A percentile compares a stretch with the other conserved stretches of the same genome.
Conservation (phyloP, 176 grass and related monocot genomes). For the Otatea glauca region DNA sequence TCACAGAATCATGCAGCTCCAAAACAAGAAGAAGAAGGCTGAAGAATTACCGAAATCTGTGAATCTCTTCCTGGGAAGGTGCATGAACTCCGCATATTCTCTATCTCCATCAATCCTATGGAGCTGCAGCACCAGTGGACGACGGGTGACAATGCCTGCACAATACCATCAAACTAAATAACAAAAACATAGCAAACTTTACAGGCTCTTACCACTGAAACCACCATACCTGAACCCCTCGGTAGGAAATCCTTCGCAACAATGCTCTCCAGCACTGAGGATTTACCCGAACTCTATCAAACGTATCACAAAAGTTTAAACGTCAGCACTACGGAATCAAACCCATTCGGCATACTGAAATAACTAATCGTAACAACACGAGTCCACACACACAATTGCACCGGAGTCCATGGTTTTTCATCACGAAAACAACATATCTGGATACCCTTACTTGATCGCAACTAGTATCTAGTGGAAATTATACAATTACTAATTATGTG, state of each 20-base stretch:
- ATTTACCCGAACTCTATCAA: conserved; percentile 93
- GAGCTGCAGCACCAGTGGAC: conserved; percentile 91
- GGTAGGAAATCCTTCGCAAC: conserved; percentile 98
- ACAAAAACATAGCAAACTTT: conserved; percentile 1
- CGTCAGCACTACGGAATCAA: not conserved
- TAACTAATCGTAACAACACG: not conserved
- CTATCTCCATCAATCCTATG: conserved; percentile 88
- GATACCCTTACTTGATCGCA: conserved; percentile 23
- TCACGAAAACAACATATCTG: not conserved
- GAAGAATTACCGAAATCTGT: conserved; percentile 83
- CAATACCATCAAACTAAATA: conserved; percentile 29
- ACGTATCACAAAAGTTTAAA: conserved; percentile 34
- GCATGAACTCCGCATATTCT: conserved; percentile 98
- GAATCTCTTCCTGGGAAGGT: conserved; percentile 89
- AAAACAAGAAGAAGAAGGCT: not conserved
- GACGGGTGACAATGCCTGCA: conserved; percentile 93
- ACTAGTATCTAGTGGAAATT: not conserved
- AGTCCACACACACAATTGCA: conserved; percentile 15
- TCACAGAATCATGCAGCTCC: not conserved
- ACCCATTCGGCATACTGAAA: not conserved
- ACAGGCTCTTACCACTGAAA: not conserved
- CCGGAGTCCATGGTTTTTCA: conserved; percentile 10
- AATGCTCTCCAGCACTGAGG: conserved; percentile 93
- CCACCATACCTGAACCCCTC: conserved; percentile 84
- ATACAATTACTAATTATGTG: conserved; percentile 4